Evolutionary conservation across 2,329 filamentous ascomycete species (phyloP).

Genomic region (Ophiostoma triangulosporum): DNA sequence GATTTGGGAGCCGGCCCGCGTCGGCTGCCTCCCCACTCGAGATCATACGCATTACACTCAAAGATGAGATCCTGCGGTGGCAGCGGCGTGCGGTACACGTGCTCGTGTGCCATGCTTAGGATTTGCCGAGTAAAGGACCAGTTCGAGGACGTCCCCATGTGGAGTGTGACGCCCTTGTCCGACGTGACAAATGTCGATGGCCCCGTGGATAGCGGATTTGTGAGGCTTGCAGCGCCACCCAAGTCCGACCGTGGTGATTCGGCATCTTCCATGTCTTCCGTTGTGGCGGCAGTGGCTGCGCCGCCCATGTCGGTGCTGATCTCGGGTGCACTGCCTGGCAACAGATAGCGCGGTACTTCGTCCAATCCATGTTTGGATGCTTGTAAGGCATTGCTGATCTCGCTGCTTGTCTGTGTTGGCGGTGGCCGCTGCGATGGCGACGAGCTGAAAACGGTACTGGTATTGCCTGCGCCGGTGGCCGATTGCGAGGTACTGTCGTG

Average conservation of each 20-base stretch:
- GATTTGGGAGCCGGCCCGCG: background rate
- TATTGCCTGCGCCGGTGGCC: background rate
- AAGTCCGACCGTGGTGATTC: background rate
- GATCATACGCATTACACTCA: background rate
- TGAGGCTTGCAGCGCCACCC: background rate
- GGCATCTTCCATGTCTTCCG: background rate
- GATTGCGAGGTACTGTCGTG: background rate
- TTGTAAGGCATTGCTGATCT: background rate
- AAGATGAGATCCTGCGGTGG: background rate
- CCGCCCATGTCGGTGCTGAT: background rate
- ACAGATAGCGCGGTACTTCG: background rate
- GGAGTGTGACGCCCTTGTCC: background rate
- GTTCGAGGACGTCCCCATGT: constrained; percentile 1
- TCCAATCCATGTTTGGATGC: background rate
- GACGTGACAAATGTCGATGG: background rate
- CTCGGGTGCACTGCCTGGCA: background rate
- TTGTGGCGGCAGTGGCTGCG: background rate
- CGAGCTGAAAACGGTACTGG: background rate
- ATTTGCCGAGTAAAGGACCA: background rate
- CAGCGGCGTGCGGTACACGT: background rate
- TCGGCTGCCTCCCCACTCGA: background rate
- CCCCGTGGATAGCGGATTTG: background rate
- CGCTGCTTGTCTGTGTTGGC: background rate
- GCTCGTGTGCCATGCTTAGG: background rate
- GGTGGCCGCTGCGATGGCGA: background rate